Percentiles rank a stretch among this genome's conserved stretches.
phyloP scores from a whole-genome alignment of 306 rosid genomes.

The Sicyos baderoa region DNA sequence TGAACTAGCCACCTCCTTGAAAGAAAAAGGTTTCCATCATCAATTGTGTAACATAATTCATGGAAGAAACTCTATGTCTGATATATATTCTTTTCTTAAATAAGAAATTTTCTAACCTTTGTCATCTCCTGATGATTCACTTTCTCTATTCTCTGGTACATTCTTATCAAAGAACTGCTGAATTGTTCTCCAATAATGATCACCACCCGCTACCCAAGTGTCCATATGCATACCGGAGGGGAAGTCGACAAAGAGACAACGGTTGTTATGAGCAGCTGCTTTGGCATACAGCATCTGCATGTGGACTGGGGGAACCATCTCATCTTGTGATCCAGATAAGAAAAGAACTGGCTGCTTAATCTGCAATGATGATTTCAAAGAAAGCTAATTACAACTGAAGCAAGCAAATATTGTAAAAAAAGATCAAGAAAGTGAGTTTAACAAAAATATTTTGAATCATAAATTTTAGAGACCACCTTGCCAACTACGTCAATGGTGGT shows the following conservation, averaged over 20 bases:
- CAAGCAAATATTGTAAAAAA: background rate
- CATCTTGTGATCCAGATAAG: conserved; percentile 92
- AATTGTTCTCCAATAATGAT: conserved; percentile 74
- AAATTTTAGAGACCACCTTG: conserved; percentile 40
- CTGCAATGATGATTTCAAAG: conserved; percentile 36
- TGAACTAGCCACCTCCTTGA: background rate
- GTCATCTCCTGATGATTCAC: conserved; percentile 37
- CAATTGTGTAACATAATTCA: background rate
- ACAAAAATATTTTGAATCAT: background rate
- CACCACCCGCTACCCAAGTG: conserved; percentile 93
- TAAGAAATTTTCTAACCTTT: conserved; percentile 4
- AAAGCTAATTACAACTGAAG: background rate
- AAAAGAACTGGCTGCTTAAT: conserved; percentile 92
- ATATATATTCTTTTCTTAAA: background rate
- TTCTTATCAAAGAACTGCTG: conserved; percentile 56
- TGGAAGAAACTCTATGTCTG: background rate
- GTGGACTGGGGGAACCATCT: conserved; percentile 92
- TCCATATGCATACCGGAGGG: conserved; percentile 99
- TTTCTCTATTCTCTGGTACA: conserved; percentile 41
- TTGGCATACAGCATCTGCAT: conserved; percentile 88
- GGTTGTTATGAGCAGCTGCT: conserved; percentile 82
- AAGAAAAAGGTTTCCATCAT: background rate
- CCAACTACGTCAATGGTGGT: conserved; percentile 78
- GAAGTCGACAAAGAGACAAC: conserved; percentile 65
- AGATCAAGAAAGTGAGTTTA: background rate